Base-by-base conservation (phyloP, 768 basidiomycete genomes). In the Termitomyces eurrhizus region DNA sequence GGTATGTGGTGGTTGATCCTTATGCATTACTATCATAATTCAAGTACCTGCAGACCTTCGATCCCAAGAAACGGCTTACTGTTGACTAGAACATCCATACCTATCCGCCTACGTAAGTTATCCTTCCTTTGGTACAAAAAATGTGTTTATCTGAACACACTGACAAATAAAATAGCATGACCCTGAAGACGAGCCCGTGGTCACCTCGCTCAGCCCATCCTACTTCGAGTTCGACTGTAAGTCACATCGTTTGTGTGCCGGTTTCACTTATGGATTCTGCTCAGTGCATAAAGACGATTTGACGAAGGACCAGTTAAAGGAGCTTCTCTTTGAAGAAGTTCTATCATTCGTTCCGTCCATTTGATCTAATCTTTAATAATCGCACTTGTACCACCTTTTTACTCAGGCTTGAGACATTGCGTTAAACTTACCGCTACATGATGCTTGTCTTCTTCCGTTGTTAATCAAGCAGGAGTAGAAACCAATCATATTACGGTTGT, bases 11-110 rank as follows among this genome's bases (percentile, higher is more conserved):
- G 33, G 33, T 6, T 9, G 13, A n/a, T 12, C 50, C 24, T 45
- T 4, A 36, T 37, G 1, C n/a, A 21, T 35, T 7, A 41, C 11
- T 37, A 12, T 41, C 9, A 45, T 51, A 33, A 44, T 55, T 52
- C 44, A 60, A 58, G 51, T 58, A 26, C 16, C 44, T 54, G 41
- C 65, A 91, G 89, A 95, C 97, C 0, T 99, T 98, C 74, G 95
- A 97, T 74, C 96, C 97, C 32, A 95, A 94, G 80, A 97, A 95
- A 73, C 89, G 97, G 55, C 88, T 94, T 70, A 93, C 93, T 1
- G 93, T 95, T 45, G 95, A 8, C 79, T 99, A 21, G 88, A 89
- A 36, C 95, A 98, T 68, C 95, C 95, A 7, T 96, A 96, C 70
- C 80, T 96, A 14, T 92, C 93, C 70, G 92, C 94, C 72, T 96